Evolutionary conservation across 805 yeast genomes (phyloP).

Genomic region (Schizosaccharomyces osmophilus): DNA sequence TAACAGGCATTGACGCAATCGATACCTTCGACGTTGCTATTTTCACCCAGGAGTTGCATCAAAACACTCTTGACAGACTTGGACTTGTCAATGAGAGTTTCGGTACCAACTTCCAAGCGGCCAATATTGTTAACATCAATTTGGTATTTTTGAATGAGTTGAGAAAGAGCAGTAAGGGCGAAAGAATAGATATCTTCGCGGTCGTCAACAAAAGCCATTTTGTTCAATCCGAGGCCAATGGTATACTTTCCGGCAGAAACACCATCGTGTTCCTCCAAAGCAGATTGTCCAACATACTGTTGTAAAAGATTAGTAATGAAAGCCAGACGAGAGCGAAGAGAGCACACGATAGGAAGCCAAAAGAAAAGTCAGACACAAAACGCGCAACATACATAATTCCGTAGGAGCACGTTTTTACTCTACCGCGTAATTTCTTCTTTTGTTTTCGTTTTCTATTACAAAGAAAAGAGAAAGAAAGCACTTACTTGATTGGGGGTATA

Average conservation of each 20-base stretch:
- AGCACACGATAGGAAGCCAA: no score
- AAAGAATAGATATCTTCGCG: conserved; percentile 92
- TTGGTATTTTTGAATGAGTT: conserved; percentile 53
- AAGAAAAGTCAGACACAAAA: no score
- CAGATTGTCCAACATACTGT: conserved; percentile 60
- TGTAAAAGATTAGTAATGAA: not conserved
- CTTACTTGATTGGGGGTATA: conserved; percentile 59
- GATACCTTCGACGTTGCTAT: conserved; percentile 80
- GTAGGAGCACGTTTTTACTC: no score
- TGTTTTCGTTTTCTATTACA: no score
- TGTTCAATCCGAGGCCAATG: conserved; percentile 94
- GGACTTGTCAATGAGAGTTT: conserved; percentile 86
- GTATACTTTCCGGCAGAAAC: conserved; percentile 90
- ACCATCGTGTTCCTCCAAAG: conserved; percentile 60
- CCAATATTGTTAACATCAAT: conserved; percentile 67
- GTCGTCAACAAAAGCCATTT: conserved; percentile 92
- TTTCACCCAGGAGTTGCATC: conserved; percentile 78
- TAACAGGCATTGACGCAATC: conserved; percentile 94
- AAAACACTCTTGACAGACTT: conserved; percentile 87
- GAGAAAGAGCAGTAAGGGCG: conserved; percentile 65
- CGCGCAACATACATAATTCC: no score
- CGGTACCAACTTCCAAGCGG: conserved; percentile 94
- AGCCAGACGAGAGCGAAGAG: not conserved
- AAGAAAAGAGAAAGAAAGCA: conserved; percentile 3
- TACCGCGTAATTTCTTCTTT: no score